Conservation (phyloP, 495 filamentous ascomycete species). For the Aspergillus funiculosus region DNA sequence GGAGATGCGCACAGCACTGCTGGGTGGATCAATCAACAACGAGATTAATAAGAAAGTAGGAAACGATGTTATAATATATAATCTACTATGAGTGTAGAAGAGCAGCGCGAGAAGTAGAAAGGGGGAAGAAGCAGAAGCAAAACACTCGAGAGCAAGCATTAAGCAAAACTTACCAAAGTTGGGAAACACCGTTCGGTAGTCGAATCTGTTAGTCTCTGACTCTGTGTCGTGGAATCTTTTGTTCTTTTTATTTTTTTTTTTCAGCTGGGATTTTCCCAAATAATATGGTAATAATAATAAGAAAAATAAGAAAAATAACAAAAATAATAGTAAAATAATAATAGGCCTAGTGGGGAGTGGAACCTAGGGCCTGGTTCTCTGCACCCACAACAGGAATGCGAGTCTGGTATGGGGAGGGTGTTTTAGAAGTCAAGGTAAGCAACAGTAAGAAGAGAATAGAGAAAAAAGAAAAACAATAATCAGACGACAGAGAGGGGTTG, state of each 20-base stretch:
- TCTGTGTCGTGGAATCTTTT: constrained; percentile 3
- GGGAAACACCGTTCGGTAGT: constrained; percentile 24
- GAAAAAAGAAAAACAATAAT: neutral
- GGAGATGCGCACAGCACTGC: constrained; percentile 33
- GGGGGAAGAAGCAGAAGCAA: constrained; percentile 1
- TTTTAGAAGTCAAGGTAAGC: no score
- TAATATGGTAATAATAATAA: no score
- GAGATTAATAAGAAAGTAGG: constrained; percentile 5
- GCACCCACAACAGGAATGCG: no score
- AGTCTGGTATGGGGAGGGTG: no score
- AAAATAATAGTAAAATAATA: neutral
- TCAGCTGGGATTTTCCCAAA: constrained; percentile 7
- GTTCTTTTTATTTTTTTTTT: constrained; percentile 8
- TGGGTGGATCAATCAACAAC: constrained; percentile 22
- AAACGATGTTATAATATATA: neutral
- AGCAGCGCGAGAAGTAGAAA: no score
- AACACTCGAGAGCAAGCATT: no score
- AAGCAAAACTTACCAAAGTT: constrained; percentile 22
- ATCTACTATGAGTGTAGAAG: no score
- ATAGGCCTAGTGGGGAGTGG: no score
- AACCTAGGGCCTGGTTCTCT: no score
- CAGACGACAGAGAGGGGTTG: neutral
- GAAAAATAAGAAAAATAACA: no score
- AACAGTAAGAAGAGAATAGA: no score
- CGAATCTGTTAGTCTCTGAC: constrained; percentile 8